These are phyloP conservation scores for Fusarium succisae DNA, from an alignment of 2,329 filamentous ascomycete species.

Conservation along the genomic window DNA sequence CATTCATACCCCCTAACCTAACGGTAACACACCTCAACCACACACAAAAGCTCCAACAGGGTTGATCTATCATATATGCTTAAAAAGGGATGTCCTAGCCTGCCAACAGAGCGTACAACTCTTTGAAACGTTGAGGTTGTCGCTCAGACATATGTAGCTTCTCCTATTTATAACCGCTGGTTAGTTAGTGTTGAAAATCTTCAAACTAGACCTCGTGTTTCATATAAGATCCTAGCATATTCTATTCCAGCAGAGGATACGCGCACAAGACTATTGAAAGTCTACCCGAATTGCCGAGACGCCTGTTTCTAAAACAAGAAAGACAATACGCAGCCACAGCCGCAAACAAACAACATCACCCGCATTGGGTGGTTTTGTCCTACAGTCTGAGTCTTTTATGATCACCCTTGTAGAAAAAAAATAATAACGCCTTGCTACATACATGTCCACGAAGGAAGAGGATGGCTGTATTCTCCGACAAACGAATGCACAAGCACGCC, in stretches of 20 bases:
- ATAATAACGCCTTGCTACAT: not conserved
- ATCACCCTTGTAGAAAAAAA: not conserved
- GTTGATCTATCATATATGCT: conserved; percentile 21
- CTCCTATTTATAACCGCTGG: conserved; percentile 26
- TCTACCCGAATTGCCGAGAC: conserved; percentile 21
- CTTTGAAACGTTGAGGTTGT: not conserved
- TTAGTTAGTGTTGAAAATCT: conserved; percentile 13
- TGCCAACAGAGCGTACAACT: not conserved
- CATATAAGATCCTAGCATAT: conserved; percentile 15
- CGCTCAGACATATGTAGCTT: not conserved
- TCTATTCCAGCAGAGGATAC: conserved; percentile 13
- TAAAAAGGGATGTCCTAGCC: not conserved
- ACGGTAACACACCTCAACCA: not conserved
- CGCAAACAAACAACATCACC: conserved; percentile 19
- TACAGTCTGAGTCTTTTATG: not conserved
- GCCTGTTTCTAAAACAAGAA: conserved; percentile 4
- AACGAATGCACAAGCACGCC: not conserved
- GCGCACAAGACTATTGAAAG: conserved; percentile 15
- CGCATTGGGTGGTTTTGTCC: conserved; percentile 4
- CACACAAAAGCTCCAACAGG: not conserved
- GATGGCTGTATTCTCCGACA: conserved; percentile 26
- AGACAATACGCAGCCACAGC: conserved; percentile 16
- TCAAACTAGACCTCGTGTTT: conserved; percentile 21
- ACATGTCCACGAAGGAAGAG: not conserved
- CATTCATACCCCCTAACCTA: not conserved